Percentiles rank a stretch among this genome's conserved stretches.
These are phyloP conservation scores for Alnus glutinosa DNA, from an alignment of 306 rosid species.

Conservation along the genomic window DNA sequence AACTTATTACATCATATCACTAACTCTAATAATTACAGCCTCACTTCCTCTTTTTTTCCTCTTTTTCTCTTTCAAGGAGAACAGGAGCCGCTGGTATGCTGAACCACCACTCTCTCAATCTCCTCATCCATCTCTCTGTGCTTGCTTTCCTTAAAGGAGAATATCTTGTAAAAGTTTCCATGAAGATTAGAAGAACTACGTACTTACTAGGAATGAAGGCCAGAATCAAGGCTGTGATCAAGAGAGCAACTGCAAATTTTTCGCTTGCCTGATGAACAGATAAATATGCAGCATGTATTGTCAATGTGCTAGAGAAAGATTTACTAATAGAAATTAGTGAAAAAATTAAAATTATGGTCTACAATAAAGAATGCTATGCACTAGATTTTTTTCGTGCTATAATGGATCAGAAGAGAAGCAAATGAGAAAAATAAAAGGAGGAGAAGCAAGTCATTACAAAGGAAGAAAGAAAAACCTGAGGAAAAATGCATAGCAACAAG, in stretches of 20 bases:
- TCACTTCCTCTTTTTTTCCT: constrained; percentile 86
- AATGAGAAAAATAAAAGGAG: neutral
- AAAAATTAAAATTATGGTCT: constrained; percentile 1
- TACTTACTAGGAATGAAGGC: constrained; percentile 63
- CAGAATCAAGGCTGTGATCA: constrained; percentile 52
- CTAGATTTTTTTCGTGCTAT: neutral
- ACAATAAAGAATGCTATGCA: neutral
- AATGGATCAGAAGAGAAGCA: neutral
- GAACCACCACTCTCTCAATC: constrained; percentile 97
- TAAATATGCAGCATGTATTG: constrained; percentile 23
- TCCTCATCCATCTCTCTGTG: constrained; percentile 80
- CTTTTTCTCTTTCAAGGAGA: constrained; percentile 71
- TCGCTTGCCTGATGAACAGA: constrained; percentile 70
- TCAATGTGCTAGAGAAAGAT: constrained; percentile 8
- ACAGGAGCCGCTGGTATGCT: constrained; percentile 99
- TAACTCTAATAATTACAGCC: neutral
- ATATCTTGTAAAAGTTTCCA: constrained; percentile 72
- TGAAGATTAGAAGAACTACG: constrained; percentile 53
- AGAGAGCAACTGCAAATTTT: constrained; percentile 59
- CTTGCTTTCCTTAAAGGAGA: constrained; percentile 73
- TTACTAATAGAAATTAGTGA: constrained; percentile 3
- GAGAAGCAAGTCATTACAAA: neutral
- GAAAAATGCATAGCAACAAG: constrained; percentile 68
- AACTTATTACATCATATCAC: neutral
- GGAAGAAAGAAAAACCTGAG: constrained; percentile 68